A percentile compares a stretch with the other conserved stretches of the same genome.
phyloP scores from a whole-genome alignment of 108 stramenopile species.

The Skeletonema costatum region DNA sequence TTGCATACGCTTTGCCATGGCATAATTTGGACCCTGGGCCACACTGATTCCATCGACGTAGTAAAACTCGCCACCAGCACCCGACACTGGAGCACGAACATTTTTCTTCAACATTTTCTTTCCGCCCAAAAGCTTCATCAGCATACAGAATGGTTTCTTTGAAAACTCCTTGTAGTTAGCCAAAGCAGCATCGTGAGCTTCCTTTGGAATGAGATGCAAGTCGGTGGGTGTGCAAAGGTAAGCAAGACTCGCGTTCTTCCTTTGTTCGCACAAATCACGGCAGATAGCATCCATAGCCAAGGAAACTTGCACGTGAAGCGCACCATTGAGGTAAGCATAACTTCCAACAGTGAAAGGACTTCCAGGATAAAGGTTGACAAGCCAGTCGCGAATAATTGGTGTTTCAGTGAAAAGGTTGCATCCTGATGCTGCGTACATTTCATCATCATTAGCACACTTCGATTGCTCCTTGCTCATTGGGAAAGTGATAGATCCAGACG shows the following conservation, averaged over 20 bases:
- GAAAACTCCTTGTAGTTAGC: slow-evolving; percentile 70
- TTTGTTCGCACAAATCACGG: slow-evolving; percentile 80
- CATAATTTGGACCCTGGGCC: slow-evolving; percentile 98
- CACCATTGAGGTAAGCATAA: slow-evolving; percentile 97
- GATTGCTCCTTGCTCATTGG: slow-evolving; percentile 80
- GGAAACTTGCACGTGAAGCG: slow-evolving; percentile 95
- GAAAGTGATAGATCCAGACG: slow-evolving; percentile 92
- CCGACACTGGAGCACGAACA: slow-evolving; percentile 58
- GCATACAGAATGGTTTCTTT: slow-evolving; percentile 67
- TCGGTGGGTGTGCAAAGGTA: slow-evolving; percentile 99
- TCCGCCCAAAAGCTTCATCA: slow-evolving; percentile 69
- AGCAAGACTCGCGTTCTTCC: slow-evolving; percentile 83
- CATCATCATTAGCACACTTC: slow-evolving; percentile 62
- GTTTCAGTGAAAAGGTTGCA: slow-evolving; percentile 95
- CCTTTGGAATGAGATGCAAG: slow-evolving; percentile 92
- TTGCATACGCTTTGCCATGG: slow-evolving; percentile 97
- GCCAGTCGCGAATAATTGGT: slow-evolving; percentile 94
- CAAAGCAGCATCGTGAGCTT: slow-evolving; percentile 83
- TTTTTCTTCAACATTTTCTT: slow-evolving; percentile 84
- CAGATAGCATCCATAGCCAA: slow-evolving; percentile 95
- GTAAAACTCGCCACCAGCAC: slow-evolving; percentile 65
- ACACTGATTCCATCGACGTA: slow-evolving; percentile 80
- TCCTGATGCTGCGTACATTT: slow-evolving; percentile 78
- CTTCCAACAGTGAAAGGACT: slow-evolving; percentile 90
- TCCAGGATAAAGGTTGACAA: slow-evolving; percentile 81